These are phyloP conservation scores for Papiliotrema terrestris DNA, from an alignment of 1,284 basidiomycete genomes.

Conservation along the genomic window DNA sequence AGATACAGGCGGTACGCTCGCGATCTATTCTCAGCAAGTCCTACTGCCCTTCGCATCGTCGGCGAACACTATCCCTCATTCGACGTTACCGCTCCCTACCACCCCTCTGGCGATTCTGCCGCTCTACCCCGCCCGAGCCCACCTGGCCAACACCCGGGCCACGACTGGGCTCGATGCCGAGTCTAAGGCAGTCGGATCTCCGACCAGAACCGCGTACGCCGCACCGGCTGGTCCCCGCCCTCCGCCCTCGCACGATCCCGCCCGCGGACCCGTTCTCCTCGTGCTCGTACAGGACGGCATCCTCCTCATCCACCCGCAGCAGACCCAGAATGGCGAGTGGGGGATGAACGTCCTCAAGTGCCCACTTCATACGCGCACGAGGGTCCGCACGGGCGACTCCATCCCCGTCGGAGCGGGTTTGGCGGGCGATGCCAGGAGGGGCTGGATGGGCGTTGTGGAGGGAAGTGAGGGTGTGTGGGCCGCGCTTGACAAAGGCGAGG, in stretches of 20 bases:
- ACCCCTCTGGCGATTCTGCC: slow-evolving; percentile 25
- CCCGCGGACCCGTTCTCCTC: slow-evolving; percentile 28
- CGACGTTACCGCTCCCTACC: slow-evolving; percentile 21
- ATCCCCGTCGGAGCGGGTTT: slow-evolving; percentile 5
- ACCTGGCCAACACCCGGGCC: slow-evolving; percentile 14
- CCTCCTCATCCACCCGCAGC: slow-evolving; percentile 26
- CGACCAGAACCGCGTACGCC: background rate
- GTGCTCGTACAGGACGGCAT: slow-evolving; percentile 24
- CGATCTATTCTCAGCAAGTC: slow-evolving; percentile 21
- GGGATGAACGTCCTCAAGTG: slow-evolving; percentile 18
- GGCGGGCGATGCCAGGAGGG: slow-evolving; percentile 16
- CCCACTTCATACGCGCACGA: slow-evolving; percentile 18
- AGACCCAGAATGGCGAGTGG: background rate
- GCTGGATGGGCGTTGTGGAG: slow-evolving; percentile 35
- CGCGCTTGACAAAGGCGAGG: slow-evolving; percentile 26
- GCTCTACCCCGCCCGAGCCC: slow-evolving; percentile 30
- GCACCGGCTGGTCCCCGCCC: slow-evolving; percentile 21
- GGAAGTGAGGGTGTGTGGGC: slow-evolving; percentile 37
- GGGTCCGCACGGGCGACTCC: slow-evolving; percentile 6
- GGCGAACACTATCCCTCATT: slow-evolving; percentile 16
- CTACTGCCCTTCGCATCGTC: slow-evolving; percentile 21
- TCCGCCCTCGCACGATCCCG: slow-evolving; percentile 13
- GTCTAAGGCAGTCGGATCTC: too few relatives aligned
- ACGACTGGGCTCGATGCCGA: too few relatives aligned
- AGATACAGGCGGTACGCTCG: slow-evolving; percentile 21